These are phyloP conservation scores for Penicillium antarcticum DNA, from an alignment of 495 filamentous ascomycete species.

Conservation along the genomic window DNA sequence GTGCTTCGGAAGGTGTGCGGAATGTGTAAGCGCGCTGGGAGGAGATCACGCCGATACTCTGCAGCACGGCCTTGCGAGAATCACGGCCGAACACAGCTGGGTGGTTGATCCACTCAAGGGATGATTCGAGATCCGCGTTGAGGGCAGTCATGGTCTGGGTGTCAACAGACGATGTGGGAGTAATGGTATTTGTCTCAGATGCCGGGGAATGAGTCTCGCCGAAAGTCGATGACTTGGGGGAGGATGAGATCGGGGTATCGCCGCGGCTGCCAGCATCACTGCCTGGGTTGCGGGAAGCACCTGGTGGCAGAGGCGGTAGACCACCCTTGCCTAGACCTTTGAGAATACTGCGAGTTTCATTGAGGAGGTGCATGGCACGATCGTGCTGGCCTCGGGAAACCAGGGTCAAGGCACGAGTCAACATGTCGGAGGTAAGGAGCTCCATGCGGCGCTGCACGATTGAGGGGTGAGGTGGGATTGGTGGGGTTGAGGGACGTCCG, in stretches of 20 bases:
- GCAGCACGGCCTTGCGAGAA: constrained; percentile 90
- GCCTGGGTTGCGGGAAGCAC: constrained; percentile 26
- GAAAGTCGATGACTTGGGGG: constrained; percentile 43
- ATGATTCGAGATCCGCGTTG: constrained; percentile 83
- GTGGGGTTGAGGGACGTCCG: constrained; percentile 65
- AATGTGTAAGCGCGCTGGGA: constrained; percentile 93
- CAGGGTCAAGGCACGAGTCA: constrained; percentile 86
- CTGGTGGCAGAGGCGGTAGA: constrained; percentile 81
- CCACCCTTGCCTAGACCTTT: constrained; percentile 95
- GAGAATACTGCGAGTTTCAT: constrained; percentile 91
- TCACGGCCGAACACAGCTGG: constrained; percentile 95
- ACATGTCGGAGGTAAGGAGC: constrained; percentile 95
- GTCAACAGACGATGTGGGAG: constrained; percentile 72
- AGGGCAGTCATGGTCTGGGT: constrained; percentile 75
- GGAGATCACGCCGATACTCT: constrained; percentile 94
- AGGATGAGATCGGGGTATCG: constrained; percentile 38
- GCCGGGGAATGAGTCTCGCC: constrained; percentile 40
- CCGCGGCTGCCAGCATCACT: constrained; percentile 39
- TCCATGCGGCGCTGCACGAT: constrained; percentile 99
- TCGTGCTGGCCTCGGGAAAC: constrained; percentile 91
- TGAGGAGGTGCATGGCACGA: constrained; percentile 83
- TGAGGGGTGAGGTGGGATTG: constrained; percentile 91
- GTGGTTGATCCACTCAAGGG: constrained; percentile 99
- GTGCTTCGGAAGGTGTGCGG: constrained; percentile 77
- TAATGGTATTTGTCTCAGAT: constrained; percentile 55